Evolutionary conservation across 1,139 yeast species (phyloP), one percentile per base, ranked within the genome.

Genomic region (Sugiyamaella grinbergsii): DNA sequence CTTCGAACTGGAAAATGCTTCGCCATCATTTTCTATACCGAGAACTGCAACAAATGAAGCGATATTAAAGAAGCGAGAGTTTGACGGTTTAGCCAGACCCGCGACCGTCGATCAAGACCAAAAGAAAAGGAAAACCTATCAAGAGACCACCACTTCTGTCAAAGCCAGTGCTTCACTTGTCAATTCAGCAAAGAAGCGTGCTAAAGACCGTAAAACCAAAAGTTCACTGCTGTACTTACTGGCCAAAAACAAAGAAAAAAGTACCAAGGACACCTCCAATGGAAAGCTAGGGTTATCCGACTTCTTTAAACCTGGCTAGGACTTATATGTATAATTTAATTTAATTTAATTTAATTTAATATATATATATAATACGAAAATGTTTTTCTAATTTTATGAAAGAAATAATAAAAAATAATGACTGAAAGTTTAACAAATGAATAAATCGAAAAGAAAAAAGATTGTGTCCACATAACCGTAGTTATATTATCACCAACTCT

Each of bases 181-280:
- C 5, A 31, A 20, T 13, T 18, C 45, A 3, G 50, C 50, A 11
- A 55, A 51, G 40, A 57, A 54, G 40, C 47, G 60, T 3, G 58
- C 58, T 5, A 58, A 57, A 37, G 48, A 41, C 18, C 38, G 60
- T 20, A 58, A 58, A 42, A 32, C 47, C 11, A 49, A 46, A 19
- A 32, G 51, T 3, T 54, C 57, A 3, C 33, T 54, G 11, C 37
- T 42, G 32, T 28, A 39, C n/a, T 39, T 54, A 7, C 42, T 54
- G 5, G 46, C 51, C 15, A 50, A 51, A 33, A 40, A 40, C 20
- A 40, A 44, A 31, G 33, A 18, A 13, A 49, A 33, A 26, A 32
- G 32, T n/a, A 8, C 42, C 38, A 7, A 41, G n/a, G n/a, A n/a
- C 34, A n/a, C 28, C 47, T 11, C 19, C 34, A 15, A 18, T 41